Base-by-base conservation (phyloP, 257 asterid species). In the Nicotiana attenuata region DNA sequence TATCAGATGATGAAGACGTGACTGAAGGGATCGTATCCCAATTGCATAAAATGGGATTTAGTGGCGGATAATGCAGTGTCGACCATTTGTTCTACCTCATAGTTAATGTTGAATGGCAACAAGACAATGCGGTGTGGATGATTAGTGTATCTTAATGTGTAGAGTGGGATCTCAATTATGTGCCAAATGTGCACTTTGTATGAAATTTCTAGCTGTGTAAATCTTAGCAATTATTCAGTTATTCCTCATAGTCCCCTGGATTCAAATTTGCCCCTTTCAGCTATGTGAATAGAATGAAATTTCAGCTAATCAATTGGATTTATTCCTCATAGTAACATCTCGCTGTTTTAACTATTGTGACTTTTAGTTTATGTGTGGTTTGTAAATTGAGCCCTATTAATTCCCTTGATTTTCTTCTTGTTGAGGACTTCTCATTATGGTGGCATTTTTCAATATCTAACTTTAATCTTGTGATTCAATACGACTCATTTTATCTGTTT, bases 281-380 rank as follows among this genome's bases (percentile, higher is more conserved):
- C 63, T 26, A 24, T 75, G 80, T 75, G 63, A 52, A 75, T 75
- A 75, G 63, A 50, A 15, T 73, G 41, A 50, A 50, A 26, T 50
- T 75, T 75, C 80, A 75, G 80, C 47, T 4, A 52, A 24, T 52
- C 11, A 75, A 75, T 75, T 50, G 63, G 61, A 73, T 73, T 73
- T 73, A 15, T 20, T 71, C 33, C 60, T 73, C 24, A 47, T 73
- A 22, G 22, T 24, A 47, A 47, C 78, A 47, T 73, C 61, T 73
- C 24, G 15, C 35, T 73, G 38, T 24, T 47, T 65, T 29, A 29
- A 16, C 47, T 65, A 29, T 65, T 65, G 22, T 29, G 22, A 29
- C 5, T 15, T 65, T 26, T 26, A 13, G 15, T 3, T 28, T 28
- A 5, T 64, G 41, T 24, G 38, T 63, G 67, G 67, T 13, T 33